Evolutionary conservation across 148 eudicot genomes (phyloP).

Genomic region (Amaranthus cruentus): DNA sequence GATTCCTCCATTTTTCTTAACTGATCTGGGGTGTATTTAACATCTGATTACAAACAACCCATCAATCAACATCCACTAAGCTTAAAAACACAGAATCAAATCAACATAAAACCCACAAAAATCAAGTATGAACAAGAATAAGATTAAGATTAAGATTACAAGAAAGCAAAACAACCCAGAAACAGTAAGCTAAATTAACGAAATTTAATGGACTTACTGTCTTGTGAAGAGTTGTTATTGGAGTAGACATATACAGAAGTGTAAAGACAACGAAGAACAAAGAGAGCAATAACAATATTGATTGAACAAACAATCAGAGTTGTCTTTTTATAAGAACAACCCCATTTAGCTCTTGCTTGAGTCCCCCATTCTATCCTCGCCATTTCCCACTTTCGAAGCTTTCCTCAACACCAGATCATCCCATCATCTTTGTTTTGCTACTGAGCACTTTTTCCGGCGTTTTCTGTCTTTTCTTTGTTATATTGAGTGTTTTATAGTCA

Average conservation of each 20-base stretch:
- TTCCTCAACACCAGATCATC: slow-evolving; percentile 41
- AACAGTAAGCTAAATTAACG: background rate
- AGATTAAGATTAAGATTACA: background rate
- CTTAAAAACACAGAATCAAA: slow-evolving; percentile 9
- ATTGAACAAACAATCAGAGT: slow-evolving; percentile 68
- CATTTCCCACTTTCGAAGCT: slow-evolving; percentile 29
- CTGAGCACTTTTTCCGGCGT: background rate
- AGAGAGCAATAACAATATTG: slow-evolving; percentile 68
- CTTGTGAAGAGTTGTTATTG: slow-evolving; percentile 26
- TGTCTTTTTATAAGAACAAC: slow-evolving; percentile 64
- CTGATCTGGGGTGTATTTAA: slow-evolving; percentile 65
- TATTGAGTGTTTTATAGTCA: background rate
- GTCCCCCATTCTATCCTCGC: slow-evolving; percentile 54
- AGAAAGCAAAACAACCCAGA: background rate
- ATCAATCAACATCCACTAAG: slow-evolving; percentile 14
- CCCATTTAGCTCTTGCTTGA: slow-evolving; percentile 50
- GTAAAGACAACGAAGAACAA: slow-evolving; percentile 63
- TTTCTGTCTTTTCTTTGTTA: background rate
- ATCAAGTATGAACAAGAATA: background rate
- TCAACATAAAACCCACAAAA: slow-evolving; percentile 13
- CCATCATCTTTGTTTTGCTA: slow-evolving; percentile 31
- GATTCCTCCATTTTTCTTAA: slow-evolving; percentile 81
- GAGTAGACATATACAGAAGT: slow-evolving; percentile 61
- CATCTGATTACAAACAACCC: slow-evolving; percentile 34
- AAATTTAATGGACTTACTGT: slow-evolving; percentile 27